phyloP scores from a whole-genome alignment of 2,329 filamentous ascomycete genomes.

The Kalmusia sp. region DNA sequence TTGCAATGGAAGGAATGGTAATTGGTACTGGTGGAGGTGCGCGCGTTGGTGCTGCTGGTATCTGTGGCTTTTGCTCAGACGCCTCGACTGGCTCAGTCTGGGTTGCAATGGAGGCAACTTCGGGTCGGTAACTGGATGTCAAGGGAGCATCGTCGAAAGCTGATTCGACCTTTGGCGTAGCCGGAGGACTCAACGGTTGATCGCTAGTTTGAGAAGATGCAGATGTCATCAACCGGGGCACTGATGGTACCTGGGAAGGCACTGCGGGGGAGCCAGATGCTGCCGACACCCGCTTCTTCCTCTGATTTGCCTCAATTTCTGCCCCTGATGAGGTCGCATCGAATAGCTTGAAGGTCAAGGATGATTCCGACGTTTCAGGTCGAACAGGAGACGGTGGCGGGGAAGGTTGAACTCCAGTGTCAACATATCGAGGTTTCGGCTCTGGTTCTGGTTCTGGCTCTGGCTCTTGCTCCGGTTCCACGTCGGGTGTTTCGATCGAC shows the following conservation, averaged over 20 bases:
- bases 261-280: constrained; percentile 20
- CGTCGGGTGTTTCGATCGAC: not conserved
- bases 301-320: constrained; percentile 75
- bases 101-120: constrained; percentile 65
- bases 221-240: constrained; percentile 64
- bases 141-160: constrained; percentile 51
- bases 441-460: not conserved
- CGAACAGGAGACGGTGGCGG: constrained; percentile 76
- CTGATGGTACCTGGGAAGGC: constrained; percentile 16
- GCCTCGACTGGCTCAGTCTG: constrained; percentile 60
- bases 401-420: constrained; percentile 82
- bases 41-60: constrained; percentile 39
- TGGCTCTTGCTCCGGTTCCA: constrained; percentile 5
- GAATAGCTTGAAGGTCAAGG: constrained; percentile 28
- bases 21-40: constrained; percentile 48
- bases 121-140: constrained; percentile 39
- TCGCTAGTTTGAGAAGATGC: constrained; percentile 68
- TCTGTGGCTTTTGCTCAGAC: constrained; percentile 6
- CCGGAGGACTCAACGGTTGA: constrained; percentile 69
- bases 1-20: constrained; percentile 83
- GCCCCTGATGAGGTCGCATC: constrained; percentile 25
- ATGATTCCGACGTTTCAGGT: constrained; percentile 28
- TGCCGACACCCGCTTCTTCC: constrained; percentile 69
- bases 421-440: constrained; percentile 62
- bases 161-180: constrained; percentile 63